phyloP scores from a whole-genome alignment of 164 flowering plant species.

The Aristolochia californica region DNA sequence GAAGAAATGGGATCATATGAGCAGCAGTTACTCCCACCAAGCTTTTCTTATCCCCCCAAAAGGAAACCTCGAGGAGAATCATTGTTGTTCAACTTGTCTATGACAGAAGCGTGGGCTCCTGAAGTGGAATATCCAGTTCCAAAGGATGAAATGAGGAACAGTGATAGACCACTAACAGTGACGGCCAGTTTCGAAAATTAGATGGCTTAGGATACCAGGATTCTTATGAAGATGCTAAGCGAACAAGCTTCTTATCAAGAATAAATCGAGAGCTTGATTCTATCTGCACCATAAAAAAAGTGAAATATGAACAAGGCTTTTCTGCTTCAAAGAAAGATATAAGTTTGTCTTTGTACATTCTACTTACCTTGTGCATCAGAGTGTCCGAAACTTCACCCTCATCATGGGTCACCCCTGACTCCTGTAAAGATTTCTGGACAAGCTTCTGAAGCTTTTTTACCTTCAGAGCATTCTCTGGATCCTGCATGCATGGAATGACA shows the following conservation, averaged over 20 bases:
- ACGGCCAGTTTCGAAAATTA: too few relatives aligned
- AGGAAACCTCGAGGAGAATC: too few relatives aligned
- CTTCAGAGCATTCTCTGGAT: conserved; percentile 51
- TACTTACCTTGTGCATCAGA: conserved; percentile 47
- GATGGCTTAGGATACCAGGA: background rate
- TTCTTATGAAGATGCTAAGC: conserved; percentile 31
- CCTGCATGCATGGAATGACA: conserved; percentile 22
- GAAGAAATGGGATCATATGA: too few relatives aligned
- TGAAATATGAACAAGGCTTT: background rate
- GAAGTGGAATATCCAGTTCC: too few relatives aligned
- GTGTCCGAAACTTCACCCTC: conserved; percentile 24
- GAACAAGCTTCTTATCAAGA: conserved; percentile 47
- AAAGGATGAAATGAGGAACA: too few relatives aligned
- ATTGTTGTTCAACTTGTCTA: too few relatives aligned
- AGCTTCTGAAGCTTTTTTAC: conserved; percentile 48
- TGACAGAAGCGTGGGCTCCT: too few relatives aligned
- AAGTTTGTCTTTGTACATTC: background rate
- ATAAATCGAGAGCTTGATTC: conserved; percentile 58
- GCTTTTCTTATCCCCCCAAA: too few relatives aligned
- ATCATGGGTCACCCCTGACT: conserved; percentile 41
- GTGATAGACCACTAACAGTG: too few relatives aligned
- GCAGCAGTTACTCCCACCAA: too few relatives aligned
- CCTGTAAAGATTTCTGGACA: conserved; percentile 44
- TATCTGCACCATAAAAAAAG: conserved; percentile 35
- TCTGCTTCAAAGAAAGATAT: background rate